Evolutionary conservation across 2,329 filamentous ascomycete species (phyloP).

Genomic region (Daldinia sp.): DNA sequence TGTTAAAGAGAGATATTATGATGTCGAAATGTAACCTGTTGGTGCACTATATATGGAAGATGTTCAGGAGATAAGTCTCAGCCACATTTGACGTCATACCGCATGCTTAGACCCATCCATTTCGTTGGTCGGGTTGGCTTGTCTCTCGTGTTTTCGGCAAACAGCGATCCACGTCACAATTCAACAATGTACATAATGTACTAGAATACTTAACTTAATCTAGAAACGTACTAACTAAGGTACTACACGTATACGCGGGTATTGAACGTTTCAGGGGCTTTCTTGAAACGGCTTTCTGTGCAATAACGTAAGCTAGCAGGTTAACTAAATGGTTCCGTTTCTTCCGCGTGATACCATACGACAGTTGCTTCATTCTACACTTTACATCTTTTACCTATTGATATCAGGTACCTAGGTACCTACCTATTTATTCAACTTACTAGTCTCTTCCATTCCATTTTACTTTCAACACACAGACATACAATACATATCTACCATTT

Average conservation of each 20-base stretch:
- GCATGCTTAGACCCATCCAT: neutral
- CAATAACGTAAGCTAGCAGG: slow-evolving; percentile 19
- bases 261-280: slow-evolving; percentile 1
- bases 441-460: neutral
- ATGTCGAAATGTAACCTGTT: neutral
- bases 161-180: neutral
- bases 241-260: neutral
- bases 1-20: neutral
- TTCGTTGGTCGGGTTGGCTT: neutral
- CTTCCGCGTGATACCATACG: slow-evolving; percentile 24
- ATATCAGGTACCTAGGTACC: too few species aligned
- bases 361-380: slow-evolving; percentile 13
- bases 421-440: neutral
- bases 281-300: neutral
- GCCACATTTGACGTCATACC: slow-evolving; percentile 23
- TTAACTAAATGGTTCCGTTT: neutral
- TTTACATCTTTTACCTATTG: neutral
- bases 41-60: neutral
- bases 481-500: neutral
- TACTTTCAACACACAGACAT: neutral
- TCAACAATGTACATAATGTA: neutral
- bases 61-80: neutral
- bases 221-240: neutral
- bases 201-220: too few species aligned
- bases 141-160: neutral